These are phyloP conservation scores for Syzygium aromaticum DNA, from an alignment of 345 rosid species.

Conservation along the genomic window DNA sequence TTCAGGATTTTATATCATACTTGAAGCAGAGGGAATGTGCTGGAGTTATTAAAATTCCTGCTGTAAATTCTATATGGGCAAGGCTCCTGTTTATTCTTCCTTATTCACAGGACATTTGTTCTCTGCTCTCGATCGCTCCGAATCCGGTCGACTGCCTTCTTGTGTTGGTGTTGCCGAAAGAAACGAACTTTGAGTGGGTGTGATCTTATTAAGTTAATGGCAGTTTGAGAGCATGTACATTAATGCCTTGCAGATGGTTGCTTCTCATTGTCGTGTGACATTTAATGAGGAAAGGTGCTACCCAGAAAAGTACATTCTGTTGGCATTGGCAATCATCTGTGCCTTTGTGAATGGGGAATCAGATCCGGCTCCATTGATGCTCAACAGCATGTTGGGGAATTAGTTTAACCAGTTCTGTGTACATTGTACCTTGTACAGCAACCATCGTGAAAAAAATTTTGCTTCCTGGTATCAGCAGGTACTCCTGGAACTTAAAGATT, in stretches of 20 bases:
- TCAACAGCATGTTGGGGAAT: not conserved
- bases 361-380: not conserved
- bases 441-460: constrained; percentile 1
- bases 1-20: constrained; percentile 85
- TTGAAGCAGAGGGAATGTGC: constrained; percentile 96
- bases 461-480: constrained; percentile 3
- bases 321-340: not conserved
- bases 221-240: not conserved
- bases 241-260: not conserved
- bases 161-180: constrained; percentile 85
- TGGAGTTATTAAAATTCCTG: constrained; percentile 91
- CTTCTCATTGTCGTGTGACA: not conserved
- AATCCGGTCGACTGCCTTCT: constrained; percentile 48
- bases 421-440: constrained; percentile 4
- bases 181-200: constrained; percentile 63
- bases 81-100: constrained; percentile 95
- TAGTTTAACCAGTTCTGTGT: not conserved
- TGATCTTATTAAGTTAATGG: constrained; percentile 12
- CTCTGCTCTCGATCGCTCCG: constrained; percentile 62
- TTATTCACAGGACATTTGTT: constrained; percentile 59
- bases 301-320: not conserved
- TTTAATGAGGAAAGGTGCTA: not conserved
- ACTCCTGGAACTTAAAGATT: constrained; percentile 1
- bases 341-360: not conserved
- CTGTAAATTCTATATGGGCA: constrained; percentile 66